Evolutionary conservation across 2,329 filamentous ascomycete genomes (phyloP).

Genomic region (Fusarium napiforme): DNA sequence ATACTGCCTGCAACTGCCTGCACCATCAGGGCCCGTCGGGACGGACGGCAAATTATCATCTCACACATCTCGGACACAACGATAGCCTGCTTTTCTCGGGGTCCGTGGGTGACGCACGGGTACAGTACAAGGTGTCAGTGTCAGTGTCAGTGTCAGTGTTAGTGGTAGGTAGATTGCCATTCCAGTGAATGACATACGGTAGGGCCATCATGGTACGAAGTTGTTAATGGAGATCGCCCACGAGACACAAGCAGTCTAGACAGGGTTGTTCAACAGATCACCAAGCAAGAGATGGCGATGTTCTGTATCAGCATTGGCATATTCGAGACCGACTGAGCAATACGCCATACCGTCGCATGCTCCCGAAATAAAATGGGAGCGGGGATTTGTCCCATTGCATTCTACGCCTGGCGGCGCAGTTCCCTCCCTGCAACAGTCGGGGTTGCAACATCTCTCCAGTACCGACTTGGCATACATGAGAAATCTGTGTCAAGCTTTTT

Average conservation of each 20-base stretch:
- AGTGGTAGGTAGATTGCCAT: constrained; percentile 6
- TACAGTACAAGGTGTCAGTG: background rate
- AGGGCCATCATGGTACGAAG: constrained; percentile 39
- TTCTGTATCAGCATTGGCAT: constrained; percentile 12
- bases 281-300: background rate
- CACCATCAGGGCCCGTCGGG: constrained; percentile 6
- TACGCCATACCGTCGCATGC: constrained; percentile 13
- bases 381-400: constrained; percentile 24
- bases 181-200: constrained; percentile 17
- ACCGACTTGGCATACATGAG: constrained; percentile 33
- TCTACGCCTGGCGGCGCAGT: background rate
- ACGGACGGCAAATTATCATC: constrained; percentile 21
- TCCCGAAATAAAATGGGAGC: constrained; percentile 2
- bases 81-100: constrained; percentile 4
- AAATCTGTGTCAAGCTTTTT: constrained; percentile 27
- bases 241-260: constrained; percentile 10
- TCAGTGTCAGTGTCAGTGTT: background rate
- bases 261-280: background rate
- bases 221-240: constrained; percentile 13
- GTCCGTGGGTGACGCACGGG: constrained; percentile 12
- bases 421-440: background rate
- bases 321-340: background rate
- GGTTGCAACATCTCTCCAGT: constrained; percentile 9
- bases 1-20: background rate
- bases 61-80: background rate